Evolutionary conservation across 495 filamentous ascomycete species (phyloP).

Genomic region (Annulohypoxylon stygium): DNA sequence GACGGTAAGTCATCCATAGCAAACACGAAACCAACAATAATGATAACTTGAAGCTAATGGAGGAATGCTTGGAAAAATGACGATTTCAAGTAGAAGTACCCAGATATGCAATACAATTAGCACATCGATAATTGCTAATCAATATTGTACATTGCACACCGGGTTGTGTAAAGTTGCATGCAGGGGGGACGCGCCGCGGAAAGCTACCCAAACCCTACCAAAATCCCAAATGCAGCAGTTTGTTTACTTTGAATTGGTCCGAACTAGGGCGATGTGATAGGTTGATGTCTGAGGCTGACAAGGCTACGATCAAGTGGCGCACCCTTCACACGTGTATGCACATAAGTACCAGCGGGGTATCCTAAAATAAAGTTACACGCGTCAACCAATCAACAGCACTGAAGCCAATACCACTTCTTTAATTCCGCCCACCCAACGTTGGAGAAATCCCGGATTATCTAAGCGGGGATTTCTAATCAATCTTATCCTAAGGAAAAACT

Average conservation of each 20-base stretch:
- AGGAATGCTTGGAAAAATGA: conserved; percentile 11
- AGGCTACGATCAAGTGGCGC: conserved; percentile 26
- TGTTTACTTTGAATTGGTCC: conserved; percentile 51
- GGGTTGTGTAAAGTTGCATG: conserved; percentile 26
- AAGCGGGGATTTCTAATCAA: conserved; percentile 16
- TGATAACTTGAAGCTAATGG: conserved; percentile 17
- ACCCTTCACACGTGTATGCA: conserved; percentile 34
- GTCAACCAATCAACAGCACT: conserved; percentile 25
- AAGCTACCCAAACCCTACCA: conserved; percentile 27
- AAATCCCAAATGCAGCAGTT: conserved; percentile 49
- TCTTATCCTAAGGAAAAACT: neutral
- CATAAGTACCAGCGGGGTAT: conserved; percentile 30
- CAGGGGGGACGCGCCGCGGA: conserved; percentile 35
- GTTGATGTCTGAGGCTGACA: conserved; percentile 16
- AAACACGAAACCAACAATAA: conserved; percentile 30
- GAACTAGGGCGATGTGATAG: conserved; percentile 37
- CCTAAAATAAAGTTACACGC: conserved; percentile 5
- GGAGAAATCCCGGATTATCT: neutral
- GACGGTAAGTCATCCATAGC: conserved; percentile 56
- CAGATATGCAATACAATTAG: conserved; percentile 25
- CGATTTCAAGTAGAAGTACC: conserved; percentile 9
- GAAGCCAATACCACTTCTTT: neutral
- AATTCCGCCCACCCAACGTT: conserved; percentile 1
- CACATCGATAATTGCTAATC: conserved; percentile 10
- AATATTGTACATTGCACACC: conserved; percentile 12